phyloP scores from a whole-genome alignment of 176 grass and related monocot genomes.

The Dactylis glomerata region DNA sequence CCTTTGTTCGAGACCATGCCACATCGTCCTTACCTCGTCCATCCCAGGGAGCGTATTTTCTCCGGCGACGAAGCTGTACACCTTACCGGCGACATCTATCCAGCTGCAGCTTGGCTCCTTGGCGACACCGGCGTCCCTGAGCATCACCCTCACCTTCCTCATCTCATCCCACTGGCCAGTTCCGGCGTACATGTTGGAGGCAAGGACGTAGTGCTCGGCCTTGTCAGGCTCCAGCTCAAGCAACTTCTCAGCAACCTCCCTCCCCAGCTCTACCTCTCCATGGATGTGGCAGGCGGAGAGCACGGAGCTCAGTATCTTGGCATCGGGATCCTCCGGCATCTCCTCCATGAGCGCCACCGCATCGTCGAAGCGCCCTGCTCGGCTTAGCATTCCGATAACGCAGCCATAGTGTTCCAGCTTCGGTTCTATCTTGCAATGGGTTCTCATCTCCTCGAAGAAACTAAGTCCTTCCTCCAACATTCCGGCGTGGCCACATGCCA shows the following conservation, averaged over 20 bases:
- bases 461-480: slow-evolving; percentile 45
- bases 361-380: slow-evolving; percentile 44
- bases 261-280: slow-evolving; percentile 46
- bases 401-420: slow-evolving; percentile 56
- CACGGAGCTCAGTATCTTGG: slow-evolving; percentile 48
- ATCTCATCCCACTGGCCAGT: slow-evolving; percentile 42
- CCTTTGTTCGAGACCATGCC: slow-evolving; percentile 37
- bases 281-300: slow-evolving; percentile 54
- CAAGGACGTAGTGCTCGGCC: slow-evolving; percentile 56
- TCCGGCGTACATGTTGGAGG: slow-evolving; percentile 61
- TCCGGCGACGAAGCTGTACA: slow-evolving; percentile 54
- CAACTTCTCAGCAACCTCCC: slow-evolving; percentile 28
- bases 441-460: slow-evolving; percentile 60
- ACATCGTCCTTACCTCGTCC: slow-evolving; percentile 37
- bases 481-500: slow-evolving; percentile 58
- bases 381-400: slow-evolving; percentile 51
- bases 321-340: slow-evolving; percentile 51
- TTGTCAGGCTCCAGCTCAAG: slow-evolving; percentile 61
- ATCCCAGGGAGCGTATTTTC: slow-evolving; percentile 44
- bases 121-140: slow-evolving; percentile 39
- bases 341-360: slow-evolving; percentile 40
- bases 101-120: slow-evolving; percentile 73
- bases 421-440: slow-evolving; percentile 13
- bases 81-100: slow-evolving; percentile 49
- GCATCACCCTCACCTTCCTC: slow-evolving; percentile 49